A percentile compares a stretch with the other conserved stretches of the same genome.
Evolutionary conservation across 768 basidiomycete species (phyloP).

Genomic region (Termitomyces sp.): DNA sequence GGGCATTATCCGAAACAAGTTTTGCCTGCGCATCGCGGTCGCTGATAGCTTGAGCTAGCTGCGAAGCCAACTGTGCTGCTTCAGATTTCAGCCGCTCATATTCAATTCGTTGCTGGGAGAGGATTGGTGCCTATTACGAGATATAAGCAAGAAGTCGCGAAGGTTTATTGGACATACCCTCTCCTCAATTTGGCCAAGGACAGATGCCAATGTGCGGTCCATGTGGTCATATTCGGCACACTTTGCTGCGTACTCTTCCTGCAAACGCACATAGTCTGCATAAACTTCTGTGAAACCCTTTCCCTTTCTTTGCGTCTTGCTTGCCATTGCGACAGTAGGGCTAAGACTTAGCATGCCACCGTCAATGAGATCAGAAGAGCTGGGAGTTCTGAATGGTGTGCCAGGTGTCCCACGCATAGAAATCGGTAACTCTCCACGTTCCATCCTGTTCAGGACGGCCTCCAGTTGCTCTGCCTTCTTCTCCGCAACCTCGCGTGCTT

Average conservation of each 20-base stretch:
- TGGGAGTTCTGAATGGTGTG: conserved; percentile 41
- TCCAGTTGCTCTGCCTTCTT: conserved; percentile 68
- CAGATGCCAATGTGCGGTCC: conserved; percentile 71
- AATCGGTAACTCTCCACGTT: conserved; percentile 63
- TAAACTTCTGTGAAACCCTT: conserved; percentile 95
- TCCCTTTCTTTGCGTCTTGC: conserved; percentile 72
- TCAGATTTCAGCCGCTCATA: conserved; percentile 82
- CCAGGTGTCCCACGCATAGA: conserved; percentile 43
- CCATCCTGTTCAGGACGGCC: conserved; percentile 64
- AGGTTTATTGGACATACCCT: conserved; percentile 58
- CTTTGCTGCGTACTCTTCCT: conserved; percentile 77
- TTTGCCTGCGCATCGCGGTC: conserved; percentile 67
- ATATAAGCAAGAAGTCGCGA: conserved; percentile 5
- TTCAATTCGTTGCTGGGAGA: conserved; percentile 86
- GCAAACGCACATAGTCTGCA: conserved; percentile 80
- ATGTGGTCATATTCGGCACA: conserved; percentile 81
- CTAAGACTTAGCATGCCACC: conserved; percentile 69
- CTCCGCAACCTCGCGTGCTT: conserved; percentile 66
- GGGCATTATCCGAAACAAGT: conserved; percentile 51
- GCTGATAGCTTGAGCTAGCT: conserved; percentile 67
- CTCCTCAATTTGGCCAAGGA: conserved; percentile 79
- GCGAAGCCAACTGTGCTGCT: conserved; percentile 72
- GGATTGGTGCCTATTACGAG: conserved; percentile 68
- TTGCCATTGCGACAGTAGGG: conserved; percentile 85
- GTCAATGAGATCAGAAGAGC: conserved; percentile 32